Base-by-base conservation (phyloP, 768 basidiomycete genomes). In the Russula vinacea region DNA sequence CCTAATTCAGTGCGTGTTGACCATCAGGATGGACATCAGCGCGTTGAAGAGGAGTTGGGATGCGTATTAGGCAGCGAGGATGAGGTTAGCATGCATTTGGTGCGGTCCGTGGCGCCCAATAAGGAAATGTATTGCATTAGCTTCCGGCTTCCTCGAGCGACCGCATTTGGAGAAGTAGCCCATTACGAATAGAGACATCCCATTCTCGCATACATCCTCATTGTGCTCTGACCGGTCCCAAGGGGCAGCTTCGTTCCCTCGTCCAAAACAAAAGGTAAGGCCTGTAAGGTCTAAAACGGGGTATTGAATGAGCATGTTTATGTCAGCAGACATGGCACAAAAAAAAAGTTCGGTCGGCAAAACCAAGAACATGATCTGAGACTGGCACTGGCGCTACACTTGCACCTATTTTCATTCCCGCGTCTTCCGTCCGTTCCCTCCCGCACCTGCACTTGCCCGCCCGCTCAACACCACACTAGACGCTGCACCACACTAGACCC, bases 61-160 rank as follows among this genome's bases (percentile, higher is more conserved):
- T 73, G 79, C 68, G 58, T 76, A 42, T 70, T 96, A 58, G 76
- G 77, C 16, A 39, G 55, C 13, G 76, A 78, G 13, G 81, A 84
- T n/a, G 77, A 70, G 83, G 26, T 77, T 80, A 44, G 73, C 74
- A 16, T 92, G 9, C 88, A 93, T n/a, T 81, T 87, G 68, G 95
- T 99, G 55, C 87, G 97, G 60, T 88, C 89, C 11, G 97, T 98
- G 11, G 94, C 97, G 1, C 96, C 96, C 8, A 90, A 86, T 76
- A 98, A 99, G 76, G 89, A 94, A 71, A 98, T 98, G 96, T 98
- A 95, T 74, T 95, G 96, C 75, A 83, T 99, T 60, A 89, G 89
- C 74, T 98, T 99, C 80, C 75, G 84, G 67, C 78, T 92, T 10
- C 86, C 88, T 22, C 73, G 72, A 51, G 74, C 71, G 42, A 78